Evolutionary conservation across 1,284 basidiomycete genomes (phyloP).

Genomic region (Cystobasidiaceae sp.): DNA sequence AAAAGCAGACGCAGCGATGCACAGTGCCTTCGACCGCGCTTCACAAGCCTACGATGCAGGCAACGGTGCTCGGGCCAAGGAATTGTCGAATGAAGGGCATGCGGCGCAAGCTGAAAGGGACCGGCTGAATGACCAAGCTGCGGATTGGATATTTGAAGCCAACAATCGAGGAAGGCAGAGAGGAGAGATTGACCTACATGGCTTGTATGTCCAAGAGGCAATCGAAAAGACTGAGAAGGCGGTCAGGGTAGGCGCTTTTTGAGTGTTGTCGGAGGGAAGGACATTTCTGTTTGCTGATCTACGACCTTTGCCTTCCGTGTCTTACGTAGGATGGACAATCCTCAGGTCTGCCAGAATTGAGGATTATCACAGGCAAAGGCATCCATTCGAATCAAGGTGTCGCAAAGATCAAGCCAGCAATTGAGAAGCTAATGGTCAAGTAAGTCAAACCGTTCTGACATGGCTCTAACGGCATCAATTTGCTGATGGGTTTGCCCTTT

Average conservation of each 20-base stretch:
- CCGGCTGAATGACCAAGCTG: conserved; percentile 73
- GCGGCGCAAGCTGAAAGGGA: conserved; percentile 74
- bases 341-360: conserved; percentile 63
- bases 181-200: conserved; percentile 74
- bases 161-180: conserved; percentile 72
- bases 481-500: too few species aligned
- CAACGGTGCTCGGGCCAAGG: conserved; percentile 74
- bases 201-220: conserved; percentile 78
- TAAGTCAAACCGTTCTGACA: conserved; percentile 45
- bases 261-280: neutral
- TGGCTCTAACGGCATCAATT: conserved; percentile 35
- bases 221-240: conserved; percentile 46
- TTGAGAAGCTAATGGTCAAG: conserved; percentile 80
- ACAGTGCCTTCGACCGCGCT: conserved; percentile 56
- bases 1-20: conserved; percentile 64
- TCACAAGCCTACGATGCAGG: conserved; percentile 52
- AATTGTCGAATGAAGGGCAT: conserved; percentile 77
- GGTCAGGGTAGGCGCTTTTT: conserved; percentile 33
- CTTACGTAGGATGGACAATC: conserved; percentile 62
- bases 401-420: conserved; percentile 88
- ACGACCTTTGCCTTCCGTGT: too few species aligned
- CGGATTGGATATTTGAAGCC: conserved; percentile 85
- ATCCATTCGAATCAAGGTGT: conserved; percentile 73
- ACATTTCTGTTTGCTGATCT: neutral
- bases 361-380: conserved; percentile 58